These are phyloP conservation scores for Cunninghamia lanceolata DNA, from an alignment of 75 land plant species.

Conservation along the genomic window DNA sequence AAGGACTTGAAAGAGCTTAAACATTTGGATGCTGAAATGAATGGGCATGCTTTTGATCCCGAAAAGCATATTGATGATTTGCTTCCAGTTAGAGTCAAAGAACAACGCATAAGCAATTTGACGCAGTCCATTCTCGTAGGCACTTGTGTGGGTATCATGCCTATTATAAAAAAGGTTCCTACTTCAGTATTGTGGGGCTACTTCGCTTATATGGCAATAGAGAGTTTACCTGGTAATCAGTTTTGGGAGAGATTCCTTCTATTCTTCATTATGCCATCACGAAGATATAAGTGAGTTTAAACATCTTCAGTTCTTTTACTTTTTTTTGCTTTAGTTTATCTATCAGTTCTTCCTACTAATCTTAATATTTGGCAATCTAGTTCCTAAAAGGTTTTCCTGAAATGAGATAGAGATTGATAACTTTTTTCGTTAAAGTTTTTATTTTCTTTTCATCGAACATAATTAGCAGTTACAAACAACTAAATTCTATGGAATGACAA, in stretches of 20 bases:
- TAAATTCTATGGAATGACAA: too few species aligned
- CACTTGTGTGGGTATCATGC: conserved; percentile 36
- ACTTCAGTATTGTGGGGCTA: conserved; percentile 65
- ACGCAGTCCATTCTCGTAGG: conserved; percentile 34
- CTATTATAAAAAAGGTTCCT: conserved; percentile 23
- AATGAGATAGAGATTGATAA: too few species aligned
- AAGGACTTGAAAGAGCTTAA: conserved; percentile 30
- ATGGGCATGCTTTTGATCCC: conserved; percentile 20
- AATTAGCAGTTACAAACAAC: too few species aligned
- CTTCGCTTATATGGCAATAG: conserved; percentile 93
- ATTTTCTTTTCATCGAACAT: too few species aligned
- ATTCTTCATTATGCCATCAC: conserved; percentile 58
- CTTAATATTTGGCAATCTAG: too few species aligned
- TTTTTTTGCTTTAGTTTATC: background rate
- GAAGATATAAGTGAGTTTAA: conserved; percentile 60
- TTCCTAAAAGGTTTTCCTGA: too few species aligned
- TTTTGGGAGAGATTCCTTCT: conserved; percentile 83
- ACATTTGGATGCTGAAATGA: conserved; percentile 31
- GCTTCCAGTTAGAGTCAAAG: conserved; percentile 43
- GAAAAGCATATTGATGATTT: conserved; percentile 30
- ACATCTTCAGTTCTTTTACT: too few species aligned
- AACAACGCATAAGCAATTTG: conserved; percentile 37
- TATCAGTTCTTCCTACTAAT: too few species aligned
- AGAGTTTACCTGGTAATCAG: conserved; percentile 93
- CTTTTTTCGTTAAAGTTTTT: too few species aligned